Conservation (phyloP, 192 early-diverging fungal species). For the Coemansia sp. region DNA sequence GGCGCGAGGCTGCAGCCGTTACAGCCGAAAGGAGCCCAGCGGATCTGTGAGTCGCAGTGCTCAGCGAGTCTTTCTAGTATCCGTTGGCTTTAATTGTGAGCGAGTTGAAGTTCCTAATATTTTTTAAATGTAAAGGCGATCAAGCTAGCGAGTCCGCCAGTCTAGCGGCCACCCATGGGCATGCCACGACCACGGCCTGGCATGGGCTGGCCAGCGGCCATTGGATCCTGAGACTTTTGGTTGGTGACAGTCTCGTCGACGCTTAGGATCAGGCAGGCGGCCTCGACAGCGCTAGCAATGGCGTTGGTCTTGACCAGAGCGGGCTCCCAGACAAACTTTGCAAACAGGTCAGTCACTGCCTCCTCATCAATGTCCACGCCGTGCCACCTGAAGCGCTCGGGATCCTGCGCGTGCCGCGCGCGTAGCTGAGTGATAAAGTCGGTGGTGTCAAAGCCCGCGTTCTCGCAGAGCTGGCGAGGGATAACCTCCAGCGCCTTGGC, state of each 20-base stretch:
- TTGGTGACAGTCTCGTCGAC: constrained; percentile 99
- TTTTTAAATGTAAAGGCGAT: too few relatives aligned
- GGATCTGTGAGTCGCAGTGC: not conserved
- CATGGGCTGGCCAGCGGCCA: constrained; percentile 61
- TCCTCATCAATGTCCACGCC: constrained; percentile 93
- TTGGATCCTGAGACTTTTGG: constrained; percentile 75
- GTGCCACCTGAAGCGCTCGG: constrained; percentile 75
- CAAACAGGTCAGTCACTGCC: constrained; percentile 88
- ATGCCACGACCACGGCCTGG: constrained; percentile 66
- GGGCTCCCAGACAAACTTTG: constrained; percentile 97
- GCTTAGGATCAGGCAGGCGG: constrained; percentile 93
- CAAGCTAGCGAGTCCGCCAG: too few relatives aligned
- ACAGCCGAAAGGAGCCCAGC: constrained; percentile 39
- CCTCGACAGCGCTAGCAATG: constrained; percentile 92
- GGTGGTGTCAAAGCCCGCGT: constrained; percentile 98
- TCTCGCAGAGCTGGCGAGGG: constrained; percentile 97
- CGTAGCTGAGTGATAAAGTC: constrained; percentile 97
- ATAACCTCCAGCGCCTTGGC: constrained; percentile 97
- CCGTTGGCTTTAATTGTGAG: not conserved
- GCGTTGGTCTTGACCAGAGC: constrained; percentile 98
- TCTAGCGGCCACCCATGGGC: constrained; percentile 29
- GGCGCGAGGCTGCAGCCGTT: constrained; percentile 42
- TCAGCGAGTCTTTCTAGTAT: not conserved
- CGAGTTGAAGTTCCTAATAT: too few relatives aligned
- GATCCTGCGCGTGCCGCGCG: constrained; percentile 76